These are phyloP conservation scores for Euphrasia arctica DNA, from an alignment of 305 asterid genomes.

Conservation along the genomic window DNA sequence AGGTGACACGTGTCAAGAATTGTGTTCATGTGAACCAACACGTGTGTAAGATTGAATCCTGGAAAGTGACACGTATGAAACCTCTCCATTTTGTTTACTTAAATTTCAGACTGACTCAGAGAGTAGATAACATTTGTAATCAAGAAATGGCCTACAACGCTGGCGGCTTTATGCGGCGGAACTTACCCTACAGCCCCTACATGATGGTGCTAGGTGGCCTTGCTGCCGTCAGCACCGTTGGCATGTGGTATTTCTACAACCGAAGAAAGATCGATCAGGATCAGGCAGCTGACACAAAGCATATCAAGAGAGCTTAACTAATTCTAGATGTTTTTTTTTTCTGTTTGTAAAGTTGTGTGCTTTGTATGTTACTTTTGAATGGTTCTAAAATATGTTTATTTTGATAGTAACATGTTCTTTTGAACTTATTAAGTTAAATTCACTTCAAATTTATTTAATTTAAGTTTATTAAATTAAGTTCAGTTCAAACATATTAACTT, in stretches of 20 bases:
- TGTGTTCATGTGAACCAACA: no score
- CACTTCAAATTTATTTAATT: no score
- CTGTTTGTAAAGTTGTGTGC: no score
- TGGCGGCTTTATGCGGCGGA: constrained; percentile 35
- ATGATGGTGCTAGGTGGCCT: constrained; percentile 45
- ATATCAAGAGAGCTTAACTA: background rate
- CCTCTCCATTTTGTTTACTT: background rate
- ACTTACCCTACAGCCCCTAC: constrained; percentile 42
- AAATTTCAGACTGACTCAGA: background rate
- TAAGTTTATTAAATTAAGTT: no score
- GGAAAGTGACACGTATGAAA: constrained; percentile 22
- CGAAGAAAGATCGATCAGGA: constrained; percentile 40
- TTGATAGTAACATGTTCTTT: no score
- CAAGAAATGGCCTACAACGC: constrained; percentile 22
- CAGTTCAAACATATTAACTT: no score
- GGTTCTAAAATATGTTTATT: no score
- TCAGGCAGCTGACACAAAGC: background rate
- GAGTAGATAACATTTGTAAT: background rate
- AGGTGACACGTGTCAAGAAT: constrained; percentile 12
- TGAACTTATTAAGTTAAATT: no score
- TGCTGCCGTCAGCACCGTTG: constrained; percentile 33
- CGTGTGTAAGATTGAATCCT: background rate
- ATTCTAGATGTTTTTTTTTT: no score
- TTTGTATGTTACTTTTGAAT: no score
- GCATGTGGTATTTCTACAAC: constrained; percentile 47